Conservation (phyloP, 2,329 filamentous ascomycete genomes). For the Aspergillus hiratsukae region DNA sequence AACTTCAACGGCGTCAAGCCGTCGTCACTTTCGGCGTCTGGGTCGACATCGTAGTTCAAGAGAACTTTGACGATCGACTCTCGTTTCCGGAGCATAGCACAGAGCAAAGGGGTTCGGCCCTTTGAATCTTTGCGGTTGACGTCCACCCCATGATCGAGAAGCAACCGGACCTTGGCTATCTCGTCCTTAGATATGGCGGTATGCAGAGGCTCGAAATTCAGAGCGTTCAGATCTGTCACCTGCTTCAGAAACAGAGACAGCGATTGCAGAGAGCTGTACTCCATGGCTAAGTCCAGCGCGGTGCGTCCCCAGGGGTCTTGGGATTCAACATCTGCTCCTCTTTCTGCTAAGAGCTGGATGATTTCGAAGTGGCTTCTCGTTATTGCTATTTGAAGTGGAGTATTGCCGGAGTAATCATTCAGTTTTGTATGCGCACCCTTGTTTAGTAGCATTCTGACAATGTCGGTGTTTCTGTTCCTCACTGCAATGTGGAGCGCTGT, state of each 20-base stretch:
- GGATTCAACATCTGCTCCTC: no score
- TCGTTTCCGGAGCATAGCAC: neutral
- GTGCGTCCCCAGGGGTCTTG: no score
- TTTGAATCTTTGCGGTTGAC: neutral
- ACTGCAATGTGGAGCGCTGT: neutral
- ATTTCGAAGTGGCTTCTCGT: no score
- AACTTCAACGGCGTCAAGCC: no score
- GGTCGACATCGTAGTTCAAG: neutral
- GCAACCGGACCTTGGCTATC: no score
- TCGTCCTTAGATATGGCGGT: accelerated
- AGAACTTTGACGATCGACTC: neutral
- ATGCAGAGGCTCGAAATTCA: neutral
- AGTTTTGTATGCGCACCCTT: neutral
- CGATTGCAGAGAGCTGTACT: no score
- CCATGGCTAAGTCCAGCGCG: no score
- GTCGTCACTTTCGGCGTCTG: neutral
- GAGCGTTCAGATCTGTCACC: no score
- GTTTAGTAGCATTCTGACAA: neutral
- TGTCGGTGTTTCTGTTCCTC: accelerated
- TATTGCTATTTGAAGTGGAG: no score
- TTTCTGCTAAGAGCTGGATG: no score
- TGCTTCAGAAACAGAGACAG: no score
- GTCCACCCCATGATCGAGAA: neutral
- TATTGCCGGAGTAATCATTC: no score
- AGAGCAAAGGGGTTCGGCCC: neutral